Evolutionary conservation across 1,139 yeast species (phyloP).

Genomic region (Geotrichum klebahnii): DNA sequence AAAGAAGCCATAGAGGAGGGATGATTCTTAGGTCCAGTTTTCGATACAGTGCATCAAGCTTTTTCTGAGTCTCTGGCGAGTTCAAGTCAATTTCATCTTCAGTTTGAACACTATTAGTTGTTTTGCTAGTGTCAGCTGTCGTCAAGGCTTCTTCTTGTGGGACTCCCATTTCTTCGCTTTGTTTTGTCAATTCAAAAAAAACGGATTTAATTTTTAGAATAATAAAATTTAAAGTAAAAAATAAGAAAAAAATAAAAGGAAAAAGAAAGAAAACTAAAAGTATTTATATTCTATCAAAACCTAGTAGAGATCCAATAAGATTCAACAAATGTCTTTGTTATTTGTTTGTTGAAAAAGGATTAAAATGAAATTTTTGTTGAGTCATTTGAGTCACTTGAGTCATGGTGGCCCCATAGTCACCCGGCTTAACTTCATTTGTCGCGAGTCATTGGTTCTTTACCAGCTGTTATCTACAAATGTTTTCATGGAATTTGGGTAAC

Average conservation of each 20-base stretch:
- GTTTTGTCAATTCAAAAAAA: not conserved
- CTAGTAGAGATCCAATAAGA: no score
- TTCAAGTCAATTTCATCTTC: slow-evolving; percentile 14
- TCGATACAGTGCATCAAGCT: slow-evolving; percentile 58
- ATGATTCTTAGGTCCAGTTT: slow-evolving; percentile 67
- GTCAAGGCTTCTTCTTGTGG: not conserved
- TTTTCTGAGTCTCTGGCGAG: slow-evolving; percentile 30
- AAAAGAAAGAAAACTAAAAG: not conserved
- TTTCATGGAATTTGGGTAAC: no score
- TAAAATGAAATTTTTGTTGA: slow-evolving; percentile 3
- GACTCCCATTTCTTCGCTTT: not conserved
- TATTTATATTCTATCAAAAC: not conserved
- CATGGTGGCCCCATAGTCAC: not conserved
- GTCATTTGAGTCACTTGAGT: slow-evolving; percentile 9
- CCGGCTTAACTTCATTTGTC: no score
- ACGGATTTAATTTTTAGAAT: not conserved
- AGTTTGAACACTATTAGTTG: not conserved
- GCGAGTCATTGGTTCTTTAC: no score
- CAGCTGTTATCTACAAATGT: no score
- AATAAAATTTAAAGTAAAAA: not conserved
- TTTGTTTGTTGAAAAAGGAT: no score
- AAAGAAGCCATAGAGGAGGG: slow-evolving; percentile 78
- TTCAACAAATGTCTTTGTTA: not conserved
- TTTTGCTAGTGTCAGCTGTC: not conserved
- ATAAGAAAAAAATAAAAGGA: not conserved